phyloP scores from a whole-genome alignment of 768 basidiomycete species.

The Grammothele lineata region DNA sequence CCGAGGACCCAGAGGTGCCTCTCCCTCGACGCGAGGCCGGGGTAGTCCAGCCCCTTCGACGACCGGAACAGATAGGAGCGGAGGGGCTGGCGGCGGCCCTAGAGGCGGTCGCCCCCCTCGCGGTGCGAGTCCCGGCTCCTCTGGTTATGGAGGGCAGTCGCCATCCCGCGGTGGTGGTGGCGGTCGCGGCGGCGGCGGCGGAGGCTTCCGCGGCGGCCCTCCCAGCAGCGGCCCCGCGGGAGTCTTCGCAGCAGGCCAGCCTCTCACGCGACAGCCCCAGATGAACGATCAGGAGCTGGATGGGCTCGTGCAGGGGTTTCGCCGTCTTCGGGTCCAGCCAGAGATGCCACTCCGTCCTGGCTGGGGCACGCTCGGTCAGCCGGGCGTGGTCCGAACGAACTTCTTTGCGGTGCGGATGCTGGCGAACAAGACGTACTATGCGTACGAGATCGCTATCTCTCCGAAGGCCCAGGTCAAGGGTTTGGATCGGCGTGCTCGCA shows the following conservation, averaged over 20 bases:
- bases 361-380: slow-evolving; percentile 47
- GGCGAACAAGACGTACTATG: slow-evolving; percentile 41
- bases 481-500: slow-evolving; percentile 44
- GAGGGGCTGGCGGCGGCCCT: too few relatives aligned
- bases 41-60: slow-evolving; percentile 5
- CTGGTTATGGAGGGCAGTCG: neutral
- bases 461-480: slow-evolving; percentile 42
- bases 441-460: slow-evolving; percentile 51
- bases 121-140: neutral
- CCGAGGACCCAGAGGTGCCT: slow-evolving; percentile 2
- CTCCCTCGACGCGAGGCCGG: slow-evolving; percentile 4
- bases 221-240: slow-evolving; percentile 8
- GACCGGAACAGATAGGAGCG: neutral
- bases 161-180: slow-evolving; percentile 2
- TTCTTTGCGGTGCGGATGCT: slow-evolving; percentile 54
- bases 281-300: slow-evolving; percentile 9
- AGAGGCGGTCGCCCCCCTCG: neutral
- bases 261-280: slow-evolving; percentile 6
- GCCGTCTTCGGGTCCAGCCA: slow-evolving; percentile 22
- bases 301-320: slow-evolving; percentile 26
- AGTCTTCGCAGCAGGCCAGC: slow-evolving; percentile 12
- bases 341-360: slow-evolving; percentile 49
- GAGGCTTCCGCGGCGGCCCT: neutral
- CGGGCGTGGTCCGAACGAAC: slow-evolving; percentile 54
- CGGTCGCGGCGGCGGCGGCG: slow-evolving; percentile 5